Evolutionary conservation across 768 basidiomycete genomes (phyloP), one percentile per base, ranked within the genome.

Genomic region (Amanita inopinata): DNA sequence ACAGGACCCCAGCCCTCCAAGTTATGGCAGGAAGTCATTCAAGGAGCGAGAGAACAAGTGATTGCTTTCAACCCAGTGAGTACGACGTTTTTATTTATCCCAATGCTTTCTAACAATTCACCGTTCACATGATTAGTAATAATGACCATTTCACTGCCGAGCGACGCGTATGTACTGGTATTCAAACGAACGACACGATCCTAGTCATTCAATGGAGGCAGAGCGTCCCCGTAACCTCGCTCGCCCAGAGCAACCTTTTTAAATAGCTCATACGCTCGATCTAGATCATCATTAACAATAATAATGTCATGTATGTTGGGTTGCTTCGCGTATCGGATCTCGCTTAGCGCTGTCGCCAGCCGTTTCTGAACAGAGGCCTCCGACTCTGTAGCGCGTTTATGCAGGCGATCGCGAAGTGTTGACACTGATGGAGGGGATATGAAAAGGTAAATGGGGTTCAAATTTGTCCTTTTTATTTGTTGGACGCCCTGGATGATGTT

Each of bases 361-460:
- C 94, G 78, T 49, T 79, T 81, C 46, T 76, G 65, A 10, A 92
- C 70, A 6, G 82, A 75, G 0, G 70, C 73, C 14, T 82, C 80
- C 9, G 76, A 71, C 58, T 97, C 93, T 8, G 93, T 96, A 0
- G 88, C 93, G 3, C 93, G 81, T 0, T 77, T 70, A 18, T 71
- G 70, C 4, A 98, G 71, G 33, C 94, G 83, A 3, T 62, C 48
- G 18, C 79, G 76, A 27, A 98, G 78, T 7, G 64, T 66, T n/a
- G 70, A 25, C 60, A 94, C 64, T 10, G 81, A 76, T 0, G 94
- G 94, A 0, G 94, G 94, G 0, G 89, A 80, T 59, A 98, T 76
- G 64, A 98, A 98, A 49, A 93, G 73, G 61, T 83, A 96, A 49
- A 96, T 71, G 11, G 93, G 87, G 56, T 87, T 74, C 25, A 97